Base-by-base conservation (phyloP, 768 basidiomycete genomes). In the Pholiota conissans region DNA sequence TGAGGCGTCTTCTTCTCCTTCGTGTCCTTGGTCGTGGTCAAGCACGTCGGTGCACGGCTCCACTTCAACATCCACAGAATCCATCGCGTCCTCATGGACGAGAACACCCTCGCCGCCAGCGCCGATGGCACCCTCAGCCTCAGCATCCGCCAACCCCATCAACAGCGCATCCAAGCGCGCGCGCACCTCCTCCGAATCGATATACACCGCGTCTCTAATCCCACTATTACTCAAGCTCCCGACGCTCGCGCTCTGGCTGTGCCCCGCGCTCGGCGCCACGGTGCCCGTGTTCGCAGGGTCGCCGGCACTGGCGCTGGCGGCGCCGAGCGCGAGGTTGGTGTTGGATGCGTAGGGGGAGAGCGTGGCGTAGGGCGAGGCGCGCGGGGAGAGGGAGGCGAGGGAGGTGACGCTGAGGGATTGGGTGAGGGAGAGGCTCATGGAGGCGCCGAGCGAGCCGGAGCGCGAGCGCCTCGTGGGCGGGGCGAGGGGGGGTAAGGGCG, bases 161-260 rank as follows among this genome's bases (percentile, higher is more conserved):
- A 74, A 62, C 48, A 73, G 58, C 52, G 61, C 57, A 42, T 65
- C 67, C 49, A 71, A 37, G 49, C 65, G 63, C 51, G 63, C 62
- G 9, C 63, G 59, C 22, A 74, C 67, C 59, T 71, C 69, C 8
- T 71, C 71, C 8, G 70, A 67, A 54, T 74, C 69, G 49, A 76
- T 65, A 51, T 76, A 76, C 47, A 75, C 70, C 18, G 75, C 75
- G 50, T 74, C 70, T 5, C 74, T 65, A 40, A 49, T 30, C 16
- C 50, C 28, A 13, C 42, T 45, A 5, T 28, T 18, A 14, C 30
- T 18, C 14, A 39, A 4, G 51, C 51, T 35, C n/a, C n/a, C n/a
- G n/a, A n/a, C n/a, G n/a, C n/a, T n/a, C n/a, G n/a, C n/a, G n/a
- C n/a, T n/a, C n/a, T n/a, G n/a, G 14, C 51, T 46, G 13, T 39